Percentiles rank a stretch among this genome's conserved stretches.
phyloP scores from a whole-genome alignment of 169 alveolate genomes.

The Plasmodium malariae region DNA sequence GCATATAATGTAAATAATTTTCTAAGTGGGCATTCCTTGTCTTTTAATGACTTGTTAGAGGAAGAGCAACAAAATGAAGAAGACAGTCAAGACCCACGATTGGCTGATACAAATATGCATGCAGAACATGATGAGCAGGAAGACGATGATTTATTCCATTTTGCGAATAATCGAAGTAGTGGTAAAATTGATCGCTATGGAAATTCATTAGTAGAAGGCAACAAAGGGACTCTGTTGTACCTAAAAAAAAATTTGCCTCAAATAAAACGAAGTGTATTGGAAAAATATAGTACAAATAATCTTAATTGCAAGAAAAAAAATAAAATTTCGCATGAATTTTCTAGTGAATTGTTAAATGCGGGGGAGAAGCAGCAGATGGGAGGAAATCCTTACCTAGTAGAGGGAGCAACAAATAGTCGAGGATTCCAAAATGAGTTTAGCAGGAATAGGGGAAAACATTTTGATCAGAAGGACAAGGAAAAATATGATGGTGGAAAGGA shows the following conservation, averaged over 20 bases:
- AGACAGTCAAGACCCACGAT: background rate
- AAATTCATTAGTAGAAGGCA: background rate
- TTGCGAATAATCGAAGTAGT: background rate
- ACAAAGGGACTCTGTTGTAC: conserved; percentile 19
- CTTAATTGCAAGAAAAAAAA: background rate
- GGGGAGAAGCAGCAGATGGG: background rate
- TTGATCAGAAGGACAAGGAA: background rate
- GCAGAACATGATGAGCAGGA: background rate
- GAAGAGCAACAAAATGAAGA: background rate
- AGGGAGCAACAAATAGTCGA: background rate
- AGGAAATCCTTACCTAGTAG: background rate
- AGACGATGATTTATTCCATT: conserved; percentile 6
- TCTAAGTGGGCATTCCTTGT: background rate
- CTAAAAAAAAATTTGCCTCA: conserved; percentile 36
- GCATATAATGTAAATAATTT: conserved; percentile 1
- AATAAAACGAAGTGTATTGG: conserved; percentile 13
- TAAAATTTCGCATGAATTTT: background rate
- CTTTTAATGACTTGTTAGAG: background rate
- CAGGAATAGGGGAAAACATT: background rate
- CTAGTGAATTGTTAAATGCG: background rate
- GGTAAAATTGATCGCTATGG: background rate
- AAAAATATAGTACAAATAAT: background rate
- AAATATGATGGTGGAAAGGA: background rate
- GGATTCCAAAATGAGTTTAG: no score
- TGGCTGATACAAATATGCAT: background rate